These are phyloP conservation scores for Exophiala calicioides DNA, from an alignment of 2,329 filamentous ascomycete species.

Conservation along the genomic window DNA sequence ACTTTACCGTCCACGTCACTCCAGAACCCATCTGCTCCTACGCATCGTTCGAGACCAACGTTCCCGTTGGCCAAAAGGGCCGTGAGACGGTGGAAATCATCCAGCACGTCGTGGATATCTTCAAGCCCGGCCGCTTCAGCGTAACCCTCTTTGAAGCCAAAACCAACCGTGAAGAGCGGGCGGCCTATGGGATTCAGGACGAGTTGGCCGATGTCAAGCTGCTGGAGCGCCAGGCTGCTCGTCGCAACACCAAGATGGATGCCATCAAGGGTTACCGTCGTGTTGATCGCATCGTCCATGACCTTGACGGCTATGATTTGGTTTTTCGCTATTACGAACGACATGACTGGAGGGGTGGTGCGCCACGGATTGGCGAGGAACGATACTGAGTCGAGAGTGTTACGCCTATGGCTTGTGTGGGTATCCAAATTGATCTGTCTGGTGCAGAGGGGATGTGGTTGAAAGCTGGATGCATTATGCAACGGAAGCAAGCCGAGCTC, in stretches of 20 bases:
- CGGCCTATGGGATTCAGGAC: slow-evolving; percentile 37
- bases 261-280: slow-evolving; percentile 81
- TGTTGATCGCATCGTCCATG: slow-evolving; percentile 92
- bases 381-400: slow-evolving; percentile 35
- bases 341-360: slow-evolving; percentile 72
- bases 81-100: slow-evolving; percentile 88
- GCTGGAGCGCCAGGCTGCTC: slow-evolving; percentile 45
- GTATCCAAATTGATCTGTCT: too few species aligned
- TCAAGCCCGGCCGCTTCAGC: slow-evolving; percentile 96
- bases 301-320: slow-evolving; percentile 94
- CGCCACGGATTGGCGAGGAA: slow-evolving; percentile 61
- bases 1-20: slow-evolving; percentile 98
- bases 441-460: too few species aligned
- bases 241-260: slow-evolving; percentile 64
- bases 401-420: too few species aligned
- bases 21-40: slow-evolving; percentile 97
- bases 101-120: slow-evolving; percentile 90
- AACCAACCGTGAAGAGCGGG: slow-evolving; percentile 47
- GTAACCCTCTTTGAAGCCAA: slow-evolving; percentile 96
- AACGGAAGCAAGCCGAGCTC: too few species aligned
- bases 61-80: slow-evolving; percentile 83
- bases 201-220: slow-evolving; percentile 41
- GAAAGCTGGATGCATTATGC: too few species aligned
- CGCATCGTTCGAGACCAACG: slow-evolving; percentile 97
- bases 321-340: slow-evolving; percentile 96